Evolutionary conservation across 2,329 filamentous ascomycete species (phyloP), one percentile per base, ranked within the genome.

Genomic region (Plectosphaerella sp.): DNA sequence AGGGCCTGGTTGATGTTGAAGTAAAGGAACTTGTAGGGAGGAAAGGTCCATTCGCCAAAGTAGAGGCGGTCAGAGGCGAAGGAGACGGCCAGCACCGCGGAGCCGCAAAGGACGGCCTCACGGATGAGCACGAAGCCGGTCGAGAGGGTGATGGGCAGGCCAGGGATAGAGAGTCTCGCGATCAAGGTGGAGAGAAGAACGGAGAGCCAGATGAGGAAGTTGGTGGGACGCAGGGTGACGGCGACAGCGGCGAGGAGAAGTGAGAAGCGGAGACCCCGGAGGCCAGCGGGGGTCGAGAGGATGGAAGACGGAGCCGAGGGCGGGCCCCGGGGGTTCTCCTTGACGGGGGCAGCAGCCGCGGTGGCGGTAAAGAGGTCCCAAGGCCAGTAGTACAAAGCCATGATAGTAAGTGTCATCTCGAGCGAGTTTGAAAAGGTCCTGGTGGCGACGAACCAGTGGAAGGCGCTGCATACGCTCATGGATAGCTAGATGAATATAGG

Each of bases 371-470:
- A 75, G 68, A 89, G 78, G 52, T 83, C 75, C 92, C 94, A 97
- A 12, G 94, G 93, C 89, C 91, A 97, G 61, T 86, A 82, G 65
- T 84, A 84, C 45, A 97, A 74, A 2, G 91, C 93, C 61, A 84
- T 77, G 54, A 88, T 77, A 5, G 93, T 97, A 59, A 99, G 72
- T 1, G 88, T 89, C n/a, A 88, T 91, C 74, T 99, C 94, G 5
- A 97, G 75, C 49, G 87, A 94, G 71, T 99, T 99, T 51, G 93
- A 97, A 64, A 99, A 87, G 1, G 94, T 96, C 46, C 94, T 82
- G 0, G 91, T 93, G 2, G 91, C 94, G 71, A 88, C 94, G 70
- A 94, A 97, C 89, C 90, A 97, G 67, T 97, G 91, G 91, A 94
- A 99, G 7, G 94, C 90, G 68, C 85, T 96, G 62, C 85, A 74